A percentile compares a stretch with the other conserved stretches of the same genome.
phyloP scores from a whole-genome alignment of 2,329 filamentous ascomycete genomes.

The Penicillium sp. region DNA sequence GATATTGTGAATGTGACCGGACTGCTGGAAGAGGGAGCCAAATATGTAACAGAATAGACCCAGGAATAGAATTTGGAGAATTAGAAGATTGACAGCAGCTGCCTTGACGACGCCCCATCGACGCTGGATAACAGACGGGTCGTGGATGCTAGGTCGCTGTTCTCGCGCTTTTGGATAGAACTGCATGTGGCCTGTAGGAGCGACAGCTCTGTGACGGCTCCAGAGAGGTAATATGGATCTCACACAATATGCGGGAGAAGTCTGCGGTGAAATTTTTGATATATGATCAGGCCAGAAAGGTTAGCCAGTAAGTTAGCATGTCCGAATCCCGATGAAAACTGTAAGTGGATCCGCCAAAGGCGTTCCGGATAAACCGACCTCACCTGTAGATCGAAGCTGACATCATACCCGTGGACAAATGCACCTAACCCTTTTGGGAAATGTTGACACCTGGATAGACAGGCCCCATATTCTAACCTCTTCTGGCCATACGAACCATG shows the following conservation, averaged over 20 bases:
- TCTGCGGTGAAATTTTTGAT: not conserved
- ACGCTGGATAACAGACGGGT: slow-evolving; percentile 18
- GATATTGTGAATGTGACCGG: slow-evolving; percentile 32
- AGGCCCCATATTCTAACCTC: too few species aligned
- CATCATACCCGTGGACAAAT: too few species aligned
- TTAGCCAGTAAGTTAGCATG: not conserved
- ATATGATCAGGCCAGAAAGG: not conserved
- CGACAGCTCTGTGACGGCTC: not conserved
- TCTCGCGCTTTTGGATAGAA: slow-evolving; percentile 21
- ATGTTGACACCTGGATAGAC: too few species aligned
- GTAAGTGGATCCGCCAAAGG: not conserved
- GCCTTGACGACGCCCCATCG: slow-evolving; percentile 20
- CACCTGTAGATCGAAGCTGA: too few species aligned
- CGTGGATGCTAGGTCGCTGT: slow-evolving; percentile 16
- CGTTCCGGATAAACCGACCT: not conserved
- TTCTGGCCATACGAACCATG: too few species aligned
- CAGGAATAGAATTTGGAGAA: slow-evolving; percentile 39
- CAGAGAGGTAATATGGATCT: not conserved
- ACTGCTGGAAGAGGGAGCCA: slow-evolving; percentile 37
- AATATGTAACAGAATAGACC: slow-evolving; percentile 38
- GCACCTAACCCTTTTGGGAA: too few species aligned
- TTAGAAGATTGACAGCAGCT: slow-evolving; percentile 27
- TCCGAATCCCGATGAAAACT: not conserved
- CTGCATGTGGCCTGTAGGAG: slow-evolving; percentile 1
- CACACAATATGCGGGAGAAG: not conserved